Percentiles rank a stretch among this genome's conserved stretches.
Evolutionary conservation across 495 filamentous ascomycete species (phyloP).

Genomic region (Filosporella fistucella): DNA sequence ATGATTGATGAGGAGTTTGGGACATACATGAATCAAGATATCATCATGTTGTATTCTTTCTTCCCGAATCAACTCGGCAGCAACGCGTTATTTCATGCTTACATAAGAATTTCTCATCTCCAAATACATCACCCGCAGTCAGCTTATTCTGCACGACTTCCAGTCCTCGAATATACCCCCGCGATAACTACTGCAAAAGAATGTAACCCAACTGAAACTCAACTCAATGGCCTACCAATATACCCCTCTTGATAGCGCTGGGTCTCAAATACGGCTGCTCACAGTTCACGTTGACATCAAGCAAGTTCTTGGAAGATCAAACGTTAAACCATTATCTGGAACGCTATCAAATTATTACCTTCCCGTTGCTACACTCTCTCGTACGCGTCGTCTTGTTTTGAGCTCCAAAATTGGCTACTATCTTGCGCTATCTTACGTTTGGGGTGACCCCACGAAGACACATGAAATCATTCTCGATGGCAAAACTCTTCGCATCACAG

Average conservation of each 20-base stretch:
- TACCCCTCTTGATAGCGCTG: slow-evolving; percentile 4
- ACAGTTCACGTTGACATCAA: neutral
- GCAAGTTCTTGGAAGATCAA: neutral
- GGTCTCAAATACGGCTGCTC: slow-evolving; percentile 1
- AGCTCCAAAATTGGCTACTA: slow-evolving; percentile 2
- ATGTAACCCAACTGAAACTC: too few relatives aligned
- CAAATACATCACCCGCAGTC: too few relatives aligned
- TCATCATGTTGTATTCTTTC: too few relatives aligned
- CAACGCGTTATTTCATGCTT: too few relatives aligned
- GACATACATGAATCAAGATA: too few relatives aligned
- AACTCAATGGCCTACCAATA: too few relatives aligned
- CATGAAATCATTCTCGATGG: slow-evolving; percentile 18
- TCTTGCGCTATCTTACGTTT: slow-evolving; percentile 24
- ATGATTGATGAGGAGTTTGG: too few relatives aligned
- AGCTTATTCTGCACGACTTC: too few relatives aligned
- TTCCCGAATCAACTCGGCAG: too few relatives aligned
- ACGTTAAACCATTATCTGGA: neutral
- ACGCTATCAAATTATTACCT: neutral
- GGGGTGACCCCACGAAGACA: slow-evolving; percentile 16
- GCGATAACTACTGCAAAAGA: too few relatives aligned
- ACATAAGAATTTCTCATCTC: too few relatives aligned
- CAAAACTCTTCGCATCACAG: slow-evolving; percentile 12
- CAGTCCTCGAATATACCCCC: too few relatives aligned
- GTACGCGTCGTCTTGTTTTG: neutral
- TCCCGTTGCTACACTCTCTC: neutral